These are phyloP conservation scores for Astraeus odoratus DNA, from an alignment of 768 basidiomycete species.

Conservation along the genomic window DNA sequence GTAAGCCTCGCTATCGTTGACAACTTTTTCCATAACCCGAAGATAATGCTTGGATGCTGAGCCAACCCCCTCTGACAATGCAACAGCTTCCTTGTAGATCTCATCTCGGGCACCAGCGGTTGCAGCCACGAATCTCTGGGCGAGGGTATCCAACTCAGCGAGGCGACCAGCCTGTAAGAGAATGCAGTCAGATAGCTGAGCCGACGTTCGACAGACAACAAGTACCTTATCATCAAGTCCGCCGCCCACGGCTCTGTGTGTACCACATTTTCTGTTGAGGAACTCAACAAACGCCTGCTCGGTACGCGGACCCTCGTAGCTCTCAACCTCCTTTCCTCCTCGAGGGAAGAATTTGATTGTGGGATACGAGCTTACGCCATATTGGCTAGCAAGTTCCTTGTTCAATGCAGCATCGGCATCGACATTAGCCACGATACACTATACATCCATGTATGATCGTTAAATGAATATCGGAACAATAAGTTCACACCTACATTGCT, in stretches of 20 bases:
- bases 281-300: slow-evolving; percentile 72
- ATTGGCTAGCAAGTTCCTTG: slow-evolving; percentile 59
- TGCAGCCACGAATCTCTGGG: slow-evolving; percentile 65
- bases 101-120: slow-evolving; percentile 46
- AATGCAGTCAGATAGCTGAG: slow-evolving; percentile 2
- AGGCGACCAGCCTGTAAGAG: slow-evolving; percentile 70
- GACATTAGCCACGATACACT: slow-evolving; percentile 89
- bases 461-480: not conserved
- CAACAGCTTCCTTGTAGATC: slow-evolving; percentile 61
- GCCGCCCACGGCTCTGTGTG: slow-evolving; percentile 77
- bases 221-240: slow-evolving; percentile 61
- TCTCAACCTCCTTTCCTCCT: slow-evolving; percentile 52
- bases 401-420: slow-evolving; percentile 85
- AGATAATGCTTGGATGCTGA: slow-evolving; percentile 69
- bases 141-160: slow-evolving; percentile 69
- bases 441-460: slow-evolving; percentile 6
- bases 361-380: slow-evolving; percentile 77
- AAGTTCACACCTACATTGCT: slow-evolving; percentile 44
- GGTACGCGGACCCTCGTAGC: slow-evolving; percentile 64
- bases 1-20: slow-evolving; percentile 64
- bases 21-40: slow-evolving; percentile 84
- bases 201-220: slow-evolving; percentile 9
- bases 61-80: slow-evolving; percentile 42
- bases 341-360: slow-evolving; percentile 95
- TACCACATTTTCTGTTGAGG: slow-evolving; percentile 85